Base-by-base conservation (phyloP, 495 filamentous ascomycete species). In the Chlorociboria aeruginascens region DNA sequence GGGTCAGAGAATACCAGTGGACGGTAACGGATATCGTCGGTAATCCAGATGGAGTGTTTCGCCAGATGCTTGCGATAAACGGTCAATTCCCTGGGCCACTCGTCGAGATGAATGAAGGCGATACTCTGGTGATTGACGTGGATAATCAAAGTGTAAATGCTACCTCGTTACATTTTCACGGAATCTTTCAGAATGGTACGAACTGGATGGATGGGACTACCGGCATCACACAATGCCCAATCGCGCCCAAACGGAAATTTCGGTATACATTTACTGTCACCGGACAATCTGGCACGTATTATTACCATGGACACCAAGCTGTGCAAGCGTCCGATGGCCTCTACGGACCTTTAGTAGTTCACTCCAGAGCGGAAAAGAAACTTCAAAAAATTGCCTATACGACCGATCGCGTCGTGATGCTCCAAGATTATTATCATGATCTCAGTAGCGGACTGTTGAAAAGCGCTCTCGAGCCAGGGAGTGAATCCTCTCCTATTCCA, bases 201-300 rank as follows among this genome's bases (percentile, higher is more conserved):
- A 69, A 67, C 16, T 69, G 66, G 45, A 79, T 80, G 74, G 83
- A 87, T 59, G 83, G 83, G 9, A 63, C 72, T 12, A 67, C 66
- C 8, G 70, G 68, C 1, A 70, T 83, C 16, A 77, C 73, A n/a
- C 80, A 86, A 61, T 88, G 83, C 50, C 77, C 81, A 1, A 74
- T 86, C 51, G 65, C 78, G 2, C 78, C 80, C 8, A 72, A 71
- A 13, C 28, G 56, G 14, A 68, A 52, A 33, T 67, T 65, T 55
- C 65, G 56, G 52, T 76, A 75, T 64, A 64, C 65, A 35, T 71
- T 66, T 39, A 65, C 49, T 41, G 61, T 56, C 16, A 57, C 55
- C 33, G 62, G 65, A 7, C 68, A 73, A 46, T 69, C 69, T 29
- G 70, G 69, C 6, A 72, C 66, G 6, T 71, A 71, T 53, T 70